These are phyloP conservation scores for Hibiscus trionum DNA, from an alignment of 345 rosid species.

Conservation along the genomic window DNA sequence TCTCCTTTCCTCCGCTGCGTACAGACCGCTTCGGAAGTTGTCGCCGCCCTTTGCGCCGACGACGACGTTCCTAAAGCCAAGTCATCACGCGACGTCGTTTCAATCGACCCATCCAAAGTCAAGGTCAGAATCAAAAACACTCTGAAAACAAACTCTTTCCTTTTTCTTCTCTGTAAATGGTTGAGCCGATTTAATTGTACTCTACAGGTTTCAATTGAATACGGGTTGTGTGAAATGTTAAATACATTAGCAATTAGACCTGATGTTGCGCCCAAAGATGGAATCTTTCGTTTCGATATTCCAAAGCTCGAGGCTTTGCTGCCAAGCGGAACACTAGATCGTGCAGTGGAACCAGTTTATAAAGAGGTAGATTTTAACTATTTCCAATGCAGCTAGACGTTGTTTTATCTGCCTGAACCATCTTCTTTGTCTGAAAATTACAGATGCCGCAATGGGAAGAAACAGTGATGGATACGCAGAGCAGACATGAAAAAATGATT, in stretches of 20 bases:
- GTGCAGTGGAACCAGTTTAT: background rate
- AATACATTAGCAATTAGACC: background rate
- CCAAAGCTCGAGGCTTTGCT: background rate
- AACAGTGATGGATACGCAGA: background rate
- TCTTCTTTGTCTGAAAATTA: background rate
- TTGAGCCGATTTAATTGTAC: background rate
- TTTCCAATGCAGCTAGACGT: background rate
- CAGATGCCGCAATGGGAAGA: background rate
- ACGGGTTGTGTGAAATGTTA: background rate
- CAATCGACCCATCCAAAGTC: background rate
- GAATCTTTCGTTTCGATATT: background rate
- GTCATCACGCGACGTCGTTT: background rate
- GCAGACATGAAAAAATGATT: background rate
- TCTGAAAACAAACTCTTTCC: no score
- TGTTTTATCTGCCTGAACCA: background rate
- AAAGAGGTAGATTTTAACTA: background rate
- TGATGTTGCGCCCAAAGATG: background rate
- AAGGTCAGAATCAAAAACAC: background rate
- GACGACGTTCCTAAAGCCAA: background rate
- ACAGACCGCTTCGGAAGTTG: background rate
- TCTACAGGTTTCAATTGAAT: background rate
- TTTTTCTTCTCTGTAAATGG: background rate
- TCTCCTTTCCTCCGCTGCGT: background rate
- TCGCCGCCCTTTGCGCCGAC: background rate
- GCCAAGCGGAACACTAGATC: background rate